These are phyloP conservation scores for Quillaja saponaria DNA, from an alignment of 306 rosid genomes.

Conservation along the genomic window DNA sequence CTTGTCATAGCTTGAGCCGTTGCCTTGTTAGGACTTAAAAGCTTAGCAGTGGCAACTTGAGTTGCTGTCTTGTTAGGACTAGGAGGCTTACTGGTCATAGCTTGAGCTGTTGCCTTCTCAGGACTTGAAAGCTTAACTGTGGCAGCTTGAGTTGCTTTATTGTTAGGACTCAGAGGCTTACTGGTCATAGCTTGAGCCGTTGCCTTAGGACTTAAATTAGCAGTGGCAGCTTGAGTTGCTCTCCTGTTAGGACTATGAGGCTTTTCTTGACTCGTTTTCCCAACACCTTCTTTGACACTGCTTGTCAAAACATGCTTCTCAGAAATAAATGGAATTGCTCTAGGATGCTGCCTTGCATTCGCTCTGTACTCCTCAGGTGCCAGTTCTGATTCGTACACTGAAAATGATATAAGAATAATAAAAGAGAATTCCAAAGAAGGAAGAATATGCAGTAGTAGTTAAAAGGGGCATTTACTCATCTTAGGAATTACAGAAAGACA, in stretches of 20 bases:
- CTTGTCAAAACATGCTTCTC: conserved; percentile 50
- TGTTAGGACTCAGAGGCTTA: conserved; percentile 1
- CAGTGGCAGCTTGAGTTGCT: conserved; percentile 23
- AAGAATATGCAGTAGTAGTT: background rate
- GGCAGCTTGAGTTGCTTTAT: background rate
- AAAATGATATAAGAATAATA: conserved; percentile 9
- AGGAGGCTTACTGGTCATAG: conserved; percentile 24
- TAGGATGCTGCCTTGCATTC: conserved; percentile 47
- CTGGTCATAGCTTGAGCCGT: background rate
- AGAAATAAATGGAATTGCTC: conserved; percentile 41
- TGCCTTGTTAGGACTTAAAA: conserved; percentile 36
- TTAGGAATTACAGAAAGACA: background rate
- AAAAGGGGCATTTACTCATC: background rate
- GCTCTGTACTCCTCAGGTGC: conserved; percentile 52
- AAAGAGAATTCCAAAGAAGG: background rate
- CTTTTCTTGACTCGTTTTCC: conserved; percentile 29
- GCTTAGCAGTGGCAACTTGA: conserved; percentile 12
- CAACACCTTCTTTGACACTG: conserved; percentile 32
- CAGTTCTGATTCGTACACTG: conserved; percentile 76
- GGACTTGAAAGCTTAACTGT: conserved; percentile 25
- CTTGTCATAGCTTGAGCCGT: background rate
- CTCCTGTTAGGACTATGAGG: conserved; percentile 40
- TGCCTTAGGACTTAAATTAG: conserved; percentile 34
- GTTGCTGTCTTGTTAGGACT: conserved; percentile 39
- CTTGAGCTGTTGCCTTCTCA: conserved; percentile 31